Conservation (phyloP, 192 early-diverging fungal genomes). For the Anaeromyces robustus region DNA sequence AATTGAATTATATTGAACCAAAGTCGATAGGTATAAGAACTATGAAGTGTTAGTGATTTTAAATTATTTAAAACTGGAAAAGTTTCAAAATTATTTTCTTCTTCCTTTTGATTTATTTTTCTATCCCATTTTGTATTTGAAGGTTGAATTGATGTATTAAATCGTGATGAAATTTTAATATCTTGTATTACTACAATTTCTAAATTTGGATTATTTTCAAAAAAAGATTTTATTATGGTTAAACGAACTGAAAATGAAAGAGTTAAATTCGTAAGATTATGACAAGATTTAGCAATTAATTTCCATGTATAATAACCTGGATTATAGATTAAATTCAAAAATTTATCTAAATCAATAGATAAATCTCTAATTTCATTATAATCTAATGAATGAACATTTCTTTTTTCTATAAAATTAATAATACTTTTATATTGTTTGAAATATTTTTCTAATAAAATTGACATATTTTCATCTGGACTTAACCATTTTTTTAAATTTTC, state of each 20-base stretch:
- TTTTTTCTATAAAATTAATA: background rate
- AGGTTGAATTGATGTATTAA: background rate
- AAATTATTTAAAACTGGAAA: background rate
- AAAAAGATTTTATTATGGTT: background rate
- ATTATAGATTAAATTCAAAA: background rate
- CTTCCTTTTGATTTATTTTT: background rate
- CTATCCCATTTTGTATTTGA: background rate
- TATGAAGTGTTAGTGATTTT: background rate
- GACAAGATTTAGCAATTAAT: background rate
- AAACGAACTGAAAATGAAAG: background rate
- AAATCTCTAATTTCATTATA: background rate
- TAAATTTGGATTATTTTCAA: background rate
- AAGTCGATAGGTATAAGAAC: background rate
- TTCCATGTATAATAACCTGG: background rate
- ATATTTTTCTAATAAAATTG: background rate
- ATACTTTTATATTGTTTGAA: background rate
- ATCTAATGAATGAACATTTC: background rate
- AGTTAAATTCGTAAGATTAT: background rate
- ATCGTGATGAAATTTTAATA: background rate
- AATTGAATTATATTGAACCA: background rate
- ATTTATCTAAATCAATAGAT: background rate
- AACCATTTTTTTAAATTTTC: no score
- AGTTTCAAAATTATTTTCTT: background rate
- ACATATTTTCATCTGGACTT: background rate
- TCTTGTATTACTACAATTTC: background rate